Base-by-base conservation (phyloP, 805 yeast genomes). In the Barnettozyma populi region DNA sequence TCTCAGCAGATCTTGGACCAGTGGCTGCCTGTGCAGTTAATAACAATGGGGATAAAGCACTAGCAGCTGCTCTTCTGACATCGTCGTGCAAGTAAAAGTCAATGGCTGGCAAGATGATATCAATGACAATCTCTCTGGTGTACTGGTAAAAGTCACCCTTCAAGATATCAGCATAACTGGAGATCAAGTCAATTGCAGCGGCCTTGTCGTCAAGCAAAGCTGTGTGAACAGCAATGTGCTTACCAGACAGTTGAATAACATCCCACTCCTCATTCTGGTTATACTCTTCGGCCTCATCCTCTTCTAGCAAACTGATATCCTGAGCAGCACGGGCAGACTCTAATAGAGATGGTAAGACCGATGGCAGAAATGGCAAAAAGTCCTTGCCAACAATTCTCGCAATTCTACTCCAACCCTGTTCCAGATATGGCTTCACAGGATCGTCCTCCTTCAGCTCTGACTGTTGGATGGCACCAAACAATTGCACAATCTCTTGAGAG, bases 361-460 rank as follows among this genome's bases (percentile, higher is more conserved):
- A 78, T 29, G 89, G 86, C 51, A 94, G 72, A 56, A 79, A 84
- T 13, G 96, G 96, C 51, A 88, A 67, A 63, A 94, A 94, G 40
- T 89, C 96, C 50, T 75, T 76, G 21, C 97, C 96, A 36, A 92
- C 73, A 44, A 92, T 79, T 56, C 85, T 78, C 63, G 99, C 94
- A 40, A 94, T 76, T 60, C 98, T 80, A 47, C 94, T 89, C 99
- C 99, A 94, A 40, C 95, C 97, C 63, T 88, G 96, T 57, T 89
- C 95, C 54, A 94, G 73, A 58, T 88, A 90, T 41, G 87, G 77
- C 57, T 79, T 86, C 16, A 94, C 84, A 14, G 96, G 95, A 62
- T 90, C 97, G 61, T 90, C 97, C 44, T 71, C 82, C 48, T 75
- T 79, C 27, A 71, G 62, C 4, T 72, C 69, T 24, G 73, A 66